Conservation (phyloP, 768 basidiomycete species). For the Auricularia sp. region DNA sequence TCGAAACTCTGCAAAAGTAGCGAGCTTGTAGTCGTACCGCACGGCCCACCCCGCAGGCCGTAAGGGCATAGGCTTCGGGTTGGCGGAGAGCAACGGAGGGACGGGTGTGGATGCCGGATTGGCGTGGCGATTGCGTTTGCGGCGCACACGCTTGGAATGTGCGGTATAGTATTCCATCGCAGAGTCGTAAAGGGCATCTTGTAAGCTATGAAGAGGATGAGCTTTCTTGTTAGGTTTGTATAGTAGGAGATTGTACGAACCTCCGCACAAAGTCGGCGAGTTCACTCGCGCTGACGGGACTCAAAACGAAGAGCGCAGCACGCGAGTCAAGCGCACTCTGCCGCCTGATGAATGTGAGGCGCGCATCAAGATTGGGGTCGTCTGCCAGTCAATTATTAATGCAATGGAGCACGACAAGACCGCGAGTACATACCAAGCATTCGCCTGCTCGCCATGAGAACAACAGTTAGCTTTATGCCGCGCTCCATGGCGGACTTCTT, state of each 20-base stretch:
- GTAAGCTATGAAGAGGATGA: conserved; percentile 41
- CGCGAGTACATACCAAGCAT: conserved; percentile 58
- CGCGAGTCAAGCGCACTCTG: conserved; percentile 85
- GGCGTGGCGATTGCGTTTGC: conserved; percentile 79
- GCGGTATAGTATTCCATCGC: conserved; percentile 88
- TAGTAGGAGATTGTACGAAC: conserved; percentile 23
- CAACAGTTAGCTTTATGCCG: conserved; percentile 88
- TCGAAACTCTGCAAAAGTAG: conserved; percentile 89
- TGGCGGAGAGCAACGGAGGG: conserved; percentile 37
- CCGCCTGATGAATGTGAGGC: conserved; percentile 78
- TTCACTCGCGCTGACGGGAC: conserved; percentile 80
- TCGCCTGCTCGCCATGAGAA: conserved; percentile 78
- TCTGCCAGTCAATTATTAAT: conserved; percentile 36
- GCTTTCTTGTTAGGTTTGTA: not conserved
- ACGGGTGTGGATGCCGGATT: conserved; percentile 7
- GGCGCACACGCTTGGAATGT: conserved; percentile 83
- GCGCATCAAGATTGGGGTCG: conserved; percentile 69
- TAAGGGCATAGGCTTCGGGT: conserved; percentile 46
- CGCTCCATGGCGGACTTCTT: conserved; percentile 76
- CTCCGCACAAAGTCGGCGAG: conserved; percentile 82
- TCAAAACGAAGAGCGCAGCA: conserved; percentile 88
- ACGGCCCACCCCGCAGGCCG: conserved; percentile 90
- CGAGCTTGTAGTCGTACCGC: conserved; percentile 96
- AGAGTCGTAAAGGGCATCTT: conserved; percentile 79
- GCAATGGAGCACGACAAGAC: not conserved